These are phyloP conservation scores for Stemphylium vesicarium DNA, from an alignment of 2,329 filamentous ascomycete genomes.

Conservation along the genomic window DNA sequence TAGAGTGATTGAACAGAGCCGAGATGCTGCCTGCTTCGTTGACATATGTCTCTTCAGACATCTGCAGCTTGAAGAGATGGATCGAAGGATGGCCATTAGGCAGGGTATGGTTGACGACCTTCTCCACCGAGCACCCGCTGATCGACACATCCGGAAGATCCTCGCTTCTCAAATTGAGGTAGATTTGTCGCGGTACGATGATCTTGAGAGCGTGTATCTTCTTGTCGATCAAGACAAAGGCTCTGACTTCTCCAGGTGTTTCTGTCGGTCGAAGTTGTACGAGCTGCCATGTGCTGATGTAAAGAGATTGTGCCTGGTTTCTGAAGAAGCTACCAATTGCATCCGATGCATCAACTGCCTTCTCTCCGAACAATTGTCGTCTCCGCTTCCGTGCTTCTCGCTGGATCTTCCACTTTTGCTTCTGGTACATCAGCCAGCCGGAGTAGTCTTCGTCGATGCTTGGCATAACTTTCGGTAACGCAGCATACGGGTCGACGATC, in stretches of 20 bases:
- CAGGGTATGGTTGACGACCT: slow-evolving; percentile 88
- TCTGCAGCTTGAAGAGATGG: slow-evolving; percentile 91
- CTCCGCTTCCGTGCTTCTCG: slow-evolving; percentile 85
- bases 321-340: slow-evolving; percentile 77
- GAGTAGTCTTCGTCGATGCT: slow-evolving; percentile 84
- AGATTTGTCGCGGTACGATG: slow-evolving; percentile 86
- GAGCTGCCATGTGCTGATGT: slow-evolving; percentile 93
- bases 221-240: slow-evolving; percentile 90
- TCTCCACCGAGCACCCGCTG: slow-evolving; percentile 84
- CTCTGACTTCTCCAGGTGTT: slow-evolving; percentile 82
- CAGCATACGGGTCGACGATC: slow-evolving; percentile 79
- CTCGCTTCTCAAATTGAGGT: slow-evolving; percentile 86
- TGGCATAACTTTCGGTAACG: slow-evolving; percentile 83
- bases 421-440: slow-evolving; percentile 91
- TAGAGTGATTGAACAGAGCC: slow-evolving; percentile 85
- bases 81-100: slow-evolving; percentile 94
- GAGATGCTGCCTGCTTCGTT: slow-evolving; percentile 83
- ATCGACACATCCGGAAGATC: slow-evolving; percentile 90
- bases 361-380: slow-evolving; percentile 91
- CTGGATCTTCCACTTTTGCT: slow-evolving; percentile 98
- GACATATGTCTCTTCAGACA: slow-evolving; percentile 87
- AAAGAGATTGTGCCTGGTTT: slow-evolving; percentile 88
- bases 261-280: slow-evolving; percentile 85
- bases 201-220: slow-evolving; percentile 90
- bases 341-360: slow-evolving; percentile 66